A percentile compares a stretch with the other conserved stretches of the same genome.
These are phyloP conservation scores for Smithsoniella earleae DNA, from an alignment of 163 green algal genomes.

Conservation along the genomic window DNA sequence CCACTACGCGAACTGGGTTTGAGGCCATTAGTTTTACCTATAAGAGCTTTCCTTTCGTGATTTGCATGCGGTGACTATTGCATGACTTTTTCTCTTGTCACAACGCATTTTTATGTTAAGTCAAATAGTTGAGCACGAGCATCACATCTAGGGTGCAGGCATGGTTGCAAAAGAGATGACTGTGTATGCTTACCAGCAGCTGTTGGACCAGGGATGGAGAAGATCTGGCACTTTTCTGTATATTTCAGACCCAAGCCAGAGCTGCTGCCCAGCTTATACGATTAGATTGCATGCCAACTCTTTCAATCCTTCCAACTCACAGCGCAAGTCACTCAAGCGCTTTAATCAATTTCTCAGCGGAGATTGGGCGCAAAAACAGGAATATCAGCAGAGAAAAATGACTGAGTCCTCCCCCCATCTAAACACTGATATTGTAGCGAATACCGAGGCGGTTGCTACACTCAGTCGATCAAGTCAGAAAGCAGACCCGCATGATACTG, in stretches of 20 bases:
- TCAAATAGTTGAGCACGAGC: neutral
- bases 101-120: neutral
- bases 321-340: neutral
- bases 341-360: conserved; percentile 15
- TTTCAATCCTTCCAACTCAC: neutral
- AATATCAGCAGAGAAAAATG: neutral
- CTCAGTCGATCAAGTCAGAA: neutral
- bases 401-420: neutral
- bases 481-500: too few species aligned
- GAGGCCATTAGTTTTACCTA: too few species aligned
- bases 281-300: conserved; percentile 5
- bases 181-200: conserved; percentile 23
- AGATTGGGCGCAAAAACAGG: neutral
- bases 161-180: conserved; percentile 25
- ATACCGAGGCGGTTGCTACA: neutral
- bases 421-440: neutral
- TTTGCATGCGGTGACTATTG: too few species aligned
- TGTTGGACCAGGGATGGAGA: conserved; percentile 3
- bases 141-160: neutral
- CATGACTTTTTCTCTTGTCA: neutral
- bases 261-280: conserved; percentile 20
- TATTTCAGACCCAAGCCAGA: neutral
- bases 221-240: conserved; percentile 17
- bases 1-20: too few species aligned
- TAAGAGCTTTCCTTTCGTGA: too few species aligned